These are phyloP conservation scores for Fraxinus velutina DNA, from an alignment of 305 asterid species.

Conservation along the genomic window DNA sequence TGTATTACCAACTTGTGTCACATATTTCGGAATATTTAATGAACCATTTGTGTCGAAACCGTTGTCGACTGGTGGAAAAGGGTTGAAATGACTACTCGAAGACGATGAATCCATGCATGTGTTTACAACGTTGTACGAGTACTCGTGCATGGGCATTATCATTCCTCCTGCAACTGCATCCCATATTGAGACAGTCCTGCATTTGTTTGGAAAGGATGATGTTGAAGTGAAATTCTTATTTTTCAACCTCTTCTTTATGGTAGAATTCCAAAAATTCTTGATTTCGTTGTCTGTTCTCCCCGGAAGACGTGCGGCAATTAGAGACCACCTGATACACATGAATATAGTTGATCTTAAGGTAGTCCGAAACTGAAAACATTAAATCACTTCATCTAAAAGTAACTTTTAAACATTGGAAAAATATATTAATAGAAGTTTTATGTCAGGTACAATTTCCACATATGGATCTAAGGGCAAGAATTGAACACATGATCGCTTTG, in stretches of 20 bases:
- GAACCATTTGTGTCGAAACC: conserved; percentile 20
- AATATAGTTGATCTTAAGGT: not conserved
- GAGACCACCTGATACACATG: conserved; percentile 69
- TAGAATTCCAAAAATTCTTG: conserved; percentile 91
- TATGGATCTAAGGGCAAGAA: not conserved
- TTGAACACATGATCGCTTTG: not conserved
- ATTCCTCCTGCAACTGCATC: conserved; percentile 18
- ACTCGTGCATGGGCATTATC: conserved; percentile 30
- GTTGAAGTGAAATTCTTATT: conserved; percentile 25
- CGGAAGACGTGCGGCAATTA: conserved; percentile 83
- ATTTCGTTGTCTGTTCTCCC: conserved; percentile 94
- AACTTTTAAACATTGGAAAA: not conserved
- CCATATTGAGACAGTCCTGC: conserved; percentile 34
- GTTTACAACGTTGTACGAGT: conserved; percentile 22
- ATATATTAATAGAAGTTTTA: too few species aligned
- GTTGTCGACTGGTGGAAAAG: conserved; percentile 28
- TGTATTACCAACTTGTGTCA: not conserved
- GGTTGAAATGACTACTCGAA: conserved; percentile 48
- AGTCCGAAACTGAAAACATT: not conserved
- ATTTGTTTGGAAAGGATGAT: conserved; percentile 49
- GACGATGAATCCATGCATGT: conserved; percentile 63
- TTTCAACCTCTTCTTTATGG: conserved; percentile 73
- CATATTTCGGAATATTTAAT: not conserved
- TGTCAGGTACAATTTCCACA: not conserved
- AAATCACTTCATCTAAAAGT: not conserved